phyloP scores from a whole-genome alignment of 1,284 basidiomycete genomes.

The Ustilago hordei region DNA sequence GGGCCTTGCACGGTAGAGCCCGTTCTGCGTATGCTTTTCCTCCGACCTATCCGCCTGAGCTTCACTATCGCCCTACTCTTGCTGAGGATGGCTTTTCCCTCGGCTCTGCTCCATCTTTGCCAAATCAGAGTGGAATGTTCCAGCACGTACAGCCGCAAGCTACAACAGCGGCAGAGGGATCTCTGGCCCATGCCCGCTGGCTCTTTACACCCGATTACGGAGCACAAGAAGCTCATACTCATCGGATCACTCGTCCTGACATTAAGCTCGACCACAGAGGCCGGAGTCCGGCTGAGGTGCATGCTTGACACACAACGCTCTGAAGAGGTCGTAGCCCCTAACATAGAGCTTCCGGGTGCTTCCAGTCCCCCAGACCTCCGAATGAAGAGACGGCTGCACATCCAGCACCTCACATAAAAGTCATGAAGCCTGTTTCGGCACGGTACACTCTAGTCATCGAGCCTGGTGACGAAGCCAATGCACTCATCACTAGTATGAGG shows the following conservation, averaged over 20 bases:
- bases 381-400: background rate
- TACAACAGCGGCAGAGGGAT: too few relatives aligned
- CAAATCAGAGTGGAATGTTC: background rate
- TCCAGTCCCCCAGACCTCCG: too few relatives aligned
- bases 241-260: too few relatives aligned
- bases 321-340: too few relatives aligned
- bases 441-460: background rate
- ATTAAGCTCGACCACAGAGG: too few relatives aligned
- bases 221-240: too few relatives aligned
- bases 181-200: too few relatives aligned
- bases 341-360: too few relatives aligned
- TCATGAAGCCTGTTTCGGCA: background rate
- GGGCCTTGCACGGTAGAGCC: background rate
- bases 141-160: background rate
- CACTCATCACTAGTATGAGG: background rate
- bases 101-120: background rate
- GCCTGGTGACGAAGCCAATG: background rate
- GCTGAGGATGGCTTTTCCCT: background rate
- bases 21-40: background rate
- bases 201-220: too few relatives aligned
- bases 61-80: background rate
- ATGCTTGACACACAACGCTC: too few relatives aligned
- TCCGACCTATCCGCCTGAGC: slow-evolving; percentile 1
- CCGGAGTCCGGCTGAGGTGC: too few relatives aligned
- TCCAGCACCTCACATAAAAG: background rate